phyloP scores from a whole-genome alignment of 345 rosid genomes.

The Lenwebbia sp. region DNA sequence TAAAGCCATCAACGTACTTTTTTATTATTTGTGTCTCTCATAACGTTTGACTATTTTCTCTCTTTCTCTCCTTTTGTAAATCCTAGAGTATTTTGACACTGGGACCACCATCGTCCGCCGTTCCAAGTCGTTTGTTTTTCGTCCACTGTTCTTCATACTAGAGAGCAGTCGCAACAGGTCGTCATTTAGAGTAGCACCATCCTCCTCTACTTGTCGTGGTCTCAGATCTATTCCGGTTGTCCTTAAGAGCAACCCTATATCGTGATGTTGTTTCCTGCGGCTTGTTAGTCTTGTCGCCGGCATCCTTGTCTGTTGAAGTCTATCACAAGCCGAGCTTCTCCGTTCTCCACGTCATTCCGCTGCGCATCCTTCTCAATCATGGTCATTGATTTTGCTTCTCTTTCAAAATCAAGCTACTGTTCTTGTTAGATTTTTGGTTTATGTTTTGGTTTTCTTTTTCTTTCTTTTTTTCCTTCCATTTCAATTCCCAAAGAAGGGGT shows the following conservation, averaged over 20 bases:
- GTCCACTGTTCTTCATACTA: neutral
- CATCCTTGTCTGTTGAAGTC: neutral
- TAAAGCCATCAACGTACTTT: neutral
- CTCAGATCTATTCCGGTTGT: neutral
- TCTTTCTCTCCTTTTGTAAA: neutral
- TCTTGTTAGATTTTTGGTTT: neutral
- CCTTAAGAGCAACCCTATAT: neutral
- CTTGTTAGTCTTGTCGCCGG: neutral
- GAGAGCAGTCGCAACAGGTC: neutral
- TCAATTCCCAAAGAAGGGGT: neutral
- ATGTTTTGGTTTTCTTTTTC: neutral
- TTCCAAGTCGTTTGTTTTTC: neutral
- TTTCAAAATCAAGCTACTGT: neutral
- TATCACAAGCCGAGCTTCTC: neutral
- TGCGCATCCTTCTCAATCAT: neutral
- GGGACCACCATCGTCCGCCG: accelerated
- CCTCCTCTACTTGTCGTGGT: neutral
- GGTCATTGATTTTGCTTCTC: neutral
- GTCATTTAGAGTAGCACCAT: neutral
- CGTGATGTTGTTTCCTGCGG: neutral
- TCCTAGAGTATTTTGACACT: neutral
- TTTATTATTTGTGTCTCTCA: too few relatives aligned
- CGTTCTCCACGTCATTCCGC: neutral
- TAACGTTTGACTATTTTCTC: neutral
- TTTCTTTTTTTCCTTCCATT: neutral